Evolutionary conservation across 169 alveolate species (phyloP), one percentile per base, ranked within the genome.

Genomic region (Eimeria brunetti): DNA sequence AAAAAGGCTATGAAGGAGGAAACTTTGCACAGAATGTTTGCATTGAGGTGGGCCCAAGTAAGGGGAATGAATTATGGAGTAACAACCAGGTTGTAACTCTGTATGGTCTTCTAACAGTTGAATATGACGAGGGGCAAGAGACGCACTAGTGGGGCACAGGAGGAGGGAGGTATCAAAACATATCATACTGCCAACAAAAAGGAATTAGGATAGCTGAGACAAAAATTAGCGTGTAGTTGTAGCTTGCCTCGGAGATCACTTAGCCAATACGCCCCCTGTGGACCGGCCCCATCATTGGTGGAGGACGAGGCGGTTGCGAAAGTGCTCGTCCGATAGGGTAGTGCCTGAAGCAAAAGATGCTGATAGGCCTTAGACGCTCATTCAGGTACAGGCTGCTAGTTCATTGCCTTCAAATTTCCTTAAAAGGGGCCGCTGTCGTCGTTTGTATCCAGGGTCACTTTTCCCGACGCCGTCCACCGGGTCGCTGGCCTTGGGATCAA

Each of bases 391-490:
- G 78, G 44, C 49, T 69, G 27, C 24, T 30, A 33, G 49, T 69
- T 69, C 27, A 33, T 30, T 69, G 78, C 78, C 44, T n/a, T 12
- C 78, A 69, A 69, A n/a, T 1, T 69, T 69, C 33, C 78, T 33
- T 33, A 30, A 6, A 27, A 73, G 36, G 51, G 53, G 84, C 5
- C 84, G 5, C 53, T 38, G 33, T 38, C 58, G 56, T 9, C n/a
- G 20, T 73, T 38, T 36, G 33, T 38, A 38, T 73, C 84, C 3
- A 46, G 85, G 85, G 85, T 75, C 85, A 75, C 85, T 24, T 9
- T 73, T 64, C 75, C 56, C 84, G 62, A 24, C 62, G 62, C 85
- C 62, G 85, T 75, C 58, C 58, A 75, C 60, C 85, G 38, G 85
- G 85, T 58, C 20, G 85, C 62, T 46, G 62, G 41, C 85, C 62